Evolutionary conservation across 768 basidiomycete species (phyloP).

Genomic region (Amanita molliuscula): DNA sequence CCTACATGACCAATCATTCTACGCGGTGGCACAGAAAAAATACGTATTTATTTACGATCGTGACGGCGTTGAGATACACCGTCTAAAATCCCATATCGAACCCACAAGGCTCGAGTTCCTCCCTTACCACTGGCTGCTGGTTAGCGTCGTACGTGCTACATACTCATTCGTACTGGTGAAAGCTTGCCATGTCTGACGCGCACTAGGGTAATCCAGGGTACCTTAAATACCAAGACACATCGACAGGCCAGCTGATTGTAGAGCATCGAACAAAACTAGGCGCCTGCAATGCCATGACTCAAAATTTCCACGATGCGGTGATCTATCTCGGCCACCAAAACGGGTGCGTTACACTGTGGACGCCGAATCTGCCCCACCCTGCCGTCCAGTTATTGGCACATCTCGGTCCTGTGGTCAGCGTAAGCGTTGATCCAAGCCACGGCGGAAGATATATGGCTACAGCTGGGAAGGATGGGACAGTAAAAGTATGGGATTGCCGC

Average conservation of each 20-base stretch:
- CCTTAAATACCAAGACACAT: slow-evolving; percentile 95
- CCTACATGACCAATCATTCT: slow-evolving; percentile 86
- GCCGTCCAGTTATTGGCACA: slow-evolving; percentile 91
- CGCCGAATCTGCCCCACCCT: slow-evolving; percentile 86
- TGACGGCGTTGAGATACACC: slow-evolving; percentile 87
- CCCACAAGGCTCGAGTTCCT: slow-evolving; percentile 86
- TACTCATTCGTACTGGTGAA: not conserved
- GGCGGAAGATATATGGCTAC: slow-evolving; percentile 91
- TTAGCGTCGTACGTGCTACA: slow-evolving; percentile 52
- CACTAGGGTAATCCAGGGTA: slow-evolving; percentile 76
- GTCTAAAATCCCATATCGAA: slow-evolving; percentile 76
- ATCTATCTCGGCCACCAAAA: slow-evolving; percentile 93
- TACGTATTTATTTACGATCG: slow-evolving; percentile 95
- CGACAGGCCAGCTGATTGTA: slow-evolving; percentile 78
- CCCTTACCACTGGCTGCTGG: slow-evolving; percentile 93
- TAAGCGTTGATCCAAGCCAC: slow-evolving; percentile 76
- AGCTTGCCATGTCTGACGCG: not conserved
- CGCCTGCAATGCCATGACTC: slow-evolving; percentile 73
- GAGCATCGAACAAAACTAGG: slow-evolving; percentile 90
- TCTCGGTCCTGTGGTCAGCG: slow-evolving; percentile 71
- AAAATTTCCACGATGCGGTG: slow-evolving; percentile 90
- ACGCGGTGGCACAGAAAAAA: slow-evolving; percentile 93
- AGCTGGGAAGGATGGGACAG: slow-evolving; percentile 73
- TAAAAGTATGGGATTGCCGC: slow-evolving; percentile 95
- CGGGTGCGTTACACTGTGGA: slow-evolving; percentile 94